Evolutionary conservation across 805 yeast genomes (phyloP).

Genomic region (Kodamaea kaohsiungensis): DNA sequence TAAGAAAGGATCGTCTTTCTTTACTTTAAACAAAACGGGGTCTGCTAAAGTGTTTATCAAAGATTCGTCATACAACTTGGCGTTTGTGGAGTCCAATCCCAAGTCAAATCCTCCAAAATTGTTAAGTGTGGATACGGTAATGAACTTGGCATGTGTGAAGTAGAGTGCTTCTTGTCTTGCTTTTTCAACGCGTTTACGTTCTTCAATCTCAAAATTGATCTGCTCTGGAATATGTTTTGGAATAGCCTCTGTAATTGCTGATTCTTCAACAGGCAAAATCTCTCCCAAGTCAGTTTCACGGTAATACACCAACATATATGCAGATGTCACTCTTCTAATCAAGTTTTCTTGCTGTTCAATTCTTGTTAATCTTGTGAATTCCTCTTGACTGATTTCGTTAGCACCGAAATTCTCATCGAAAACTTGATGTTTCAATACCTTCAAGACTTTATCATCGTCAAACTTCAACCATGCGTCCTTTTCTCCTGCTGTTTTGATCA

Average conservation of each 20-base stretch:
- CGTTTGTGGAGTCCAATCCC: slow-evolving; percentile 58
- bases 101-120: slow-evolving; percentile 74
- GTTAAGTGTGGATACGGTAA: slow-evolving; percentile 53
- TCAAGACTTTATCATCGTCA: slow-evolving; percentile 94
- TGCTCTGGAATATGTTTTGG: slow-evolving; percentile 71
- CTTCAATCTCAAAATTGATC: slow-evolving; percentile 62
- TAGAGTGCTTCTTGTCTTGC: slow-evolving; percentile 64
- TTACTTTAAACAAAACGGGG: slow-evolving; percentile 52
- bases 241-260: slow-evolving; percentile 34
- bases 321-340: slow-evolving; percentile 83
- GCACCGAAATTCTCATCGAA: slow-evolving; percentile 93
- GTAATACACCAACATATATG: slow-evolving; percentile 94
- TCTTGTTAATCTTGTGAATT: slow-evolving; percentile 53
- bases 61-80: slow-evolving; percentile 48
- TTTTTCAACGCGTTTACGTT: slow-evolving; percentile 52
- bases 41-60: slow-evolving; percentile 48
- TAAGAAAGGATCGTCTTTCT: slow-evolving; percentile 55
- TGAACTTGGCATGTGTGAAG: slow-evolving; percentile 52
- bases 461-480: slow-evolving; percentile 80
- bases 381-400: slow-evolving; percentile 51
- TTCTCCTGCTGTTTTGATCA: slow-evolving; percentile 75
- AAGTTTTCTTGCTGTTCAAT: slow-evolving; percentile 61
- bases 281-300: slow-evolving; percentile 59
- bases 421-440: slow-evolving; percentile 80
- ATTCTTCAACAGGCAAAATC: slow-evolving; percentile 60